Evolutionary conservation across 257 asterid genomes (phyloP), one percentile per base, ranked within the genome.

Genomic region (Euphrasia confusa): DNA sequence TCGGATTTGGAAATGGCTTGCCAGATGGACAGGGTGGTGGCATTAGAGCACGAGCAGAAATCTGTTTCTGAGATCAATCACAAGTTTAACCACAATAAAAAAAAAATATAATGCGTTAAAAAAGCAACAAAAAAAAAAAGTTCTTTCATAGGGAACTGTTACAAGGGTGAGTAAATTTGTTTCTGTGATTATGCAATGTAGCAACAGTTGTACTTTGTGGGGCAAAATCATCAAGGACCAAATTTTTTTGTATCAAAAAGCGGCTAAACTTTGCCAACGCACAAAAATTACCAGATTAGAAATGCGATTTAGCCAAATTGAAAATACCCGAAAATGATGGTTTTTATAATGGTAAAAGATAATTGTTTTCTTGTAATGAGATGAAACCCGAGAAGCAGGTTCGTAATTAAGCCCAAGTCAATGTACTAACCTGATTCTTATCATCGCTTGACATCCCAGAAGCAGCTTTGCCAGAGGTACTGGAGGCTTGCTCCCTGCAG

Each of bases 371-470:
- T 24, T 27, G 61, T 21, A 28, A 12, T 12, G 28, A 10, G 11
- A 30, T 12, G 4, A 57, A 30, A 56, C 40, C 18, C 6, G 4
- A 28, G 24, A 6, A 10, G 17, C n/a, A 30, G 37, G 4, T 54
- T 54, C 11, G 64, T 37, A 24, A 21, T 71, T 18, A 18, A 30
- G 7, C 8, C 12, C 15, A 27, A 32, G 66, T 9, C 7, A 54
- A 40, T 10, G 12, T 57, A 63, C 67, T 30, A 33, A 93, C 99
- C 99, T 84, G 95, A 74, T 82, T 89, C 18, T 79, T 89, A 73
- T 84, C 96, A 68, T 92, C 97, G 54, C 96, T 89, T 21, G 99
- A 92, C 80, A 92, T 74, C 75, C 97, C 93, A 14, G 95, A 84
- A 57, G 99, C 78, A 42, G 95, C 97, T 81, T 76, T 89, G 53